Base-by-base conservation (phyloP, 2,329 filamentous ascomycete genomes). In the Metarhizium humberi region DNA sequence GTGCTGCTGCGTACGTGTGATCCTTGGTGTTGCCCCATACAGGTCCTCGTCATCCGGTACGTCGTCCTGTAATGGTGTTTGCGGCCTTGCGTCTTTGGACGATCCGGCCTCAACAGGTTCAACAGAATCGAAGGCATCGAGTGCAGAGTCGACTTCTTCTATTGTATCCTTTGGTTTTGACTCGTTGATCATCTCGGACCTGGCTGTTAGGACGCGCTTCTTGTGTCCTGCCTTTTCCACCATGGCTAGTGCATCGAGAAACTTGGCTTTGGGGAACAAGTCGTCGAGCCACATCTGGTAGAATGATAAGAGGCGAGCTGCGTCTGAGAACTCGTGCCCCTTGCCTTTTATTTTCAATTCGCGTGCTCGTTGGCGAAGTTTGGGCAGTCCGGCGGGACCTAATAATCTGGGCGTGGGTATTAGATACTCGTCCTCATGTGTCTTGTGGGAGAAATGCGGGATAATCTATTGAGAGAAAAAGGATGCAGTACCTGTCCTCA, bases 201-300 rank as follows among this genome's bases (percentile, higher is more conserved):
- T 80, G 72, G 86, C 87, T 36, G 82, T 79, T 60, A 88, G 82
- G 67, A 97, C 79, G 14, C 79, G 77, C 67, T 88, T 92, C 63
- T 87, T 90, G 71, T 96, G 94, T 1, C 94, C 94, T 0, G 90
- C 78, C 71, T 95, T 96, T 69, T 99, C 94, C 2, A 97, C 89
- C 76, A 97, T 96, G 43, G 79, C 75, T 6, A 97, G 75, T 3
- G 88, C 94, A 65, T 99, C 94, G 50, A 88, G 81, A 65, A 99
- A 99, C 65, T 91, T 92, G 5, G 92, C 94, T 66, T 95, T 91
- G 13, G 94, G 94, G 66, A 92, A 99, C 13, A 99, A 77, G 66
- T 96, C 91, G 71, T 99, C 92, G 2, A 99, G 86, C 94, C 94
- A 99, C 55, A 96, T 72, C 68, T 97, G 94, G 67, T 97, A 99